Evolutionary conservation across 2,329 filamentous ascomycete species (phyloP).

Genomic region (Cordyceps sp.): DNA sequence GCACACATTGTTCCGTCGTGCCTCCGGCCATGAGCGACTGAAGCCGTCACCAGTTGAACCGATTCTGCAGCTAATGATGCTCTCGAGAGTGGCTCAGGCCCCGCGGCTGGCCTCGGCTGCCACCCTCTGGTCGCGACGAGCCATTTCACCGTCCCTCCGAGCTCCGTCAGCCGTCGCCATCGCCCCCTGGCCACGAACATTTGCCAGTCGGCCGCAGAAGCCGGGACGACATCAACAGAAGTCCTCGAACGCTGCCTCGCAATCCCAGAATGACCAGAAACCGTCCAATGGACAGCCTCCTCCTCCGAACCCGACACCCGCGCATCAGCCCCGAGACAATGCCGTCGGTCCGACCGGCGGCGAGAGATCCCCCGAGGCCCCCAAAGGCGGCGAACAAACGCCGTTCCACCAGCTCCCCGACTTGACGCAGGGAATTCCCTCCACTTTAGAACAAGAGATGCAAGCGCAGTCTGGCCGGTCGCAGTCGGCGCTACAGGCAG

Average conservation of each 20-base stretch:
- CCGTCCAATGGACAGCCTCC: no score
- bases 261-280: no score
- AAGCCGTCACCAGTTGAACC: neutral
- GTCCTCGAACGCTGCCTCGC: no score
- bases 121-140: conserved; percentile 10
- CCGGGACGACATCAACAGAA: no score
- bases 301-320: no score
- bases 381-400: conserved; percentile 18
- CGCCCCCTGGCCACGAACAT: no score
- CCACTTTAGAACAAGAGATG: conserved; percentile 69
- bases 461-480: conserved; percentile 21
- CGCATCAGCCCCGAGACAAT: no score
- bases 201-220: no score
- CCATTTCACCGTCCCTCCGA: conserved; percentile 9
- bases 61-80: conserved; percentile 14
- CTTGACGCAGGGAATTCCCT: conserved; percentile 86
- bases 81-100: conserved; percentile 17
- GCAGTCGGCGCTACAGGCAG: conserved; percentile 14
- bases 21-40: neutral
- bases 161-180: conserved; percentile 10
- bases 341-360: no score
- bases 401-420: conserved; percentile 64
- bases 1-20: no score
- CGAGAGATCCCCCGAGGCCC: no score
- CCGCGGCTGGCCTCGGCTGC: conserved; percentile 15